Conservation (phyloP, 305 asterid species). For the Fraxinus baroniana region DNA sequence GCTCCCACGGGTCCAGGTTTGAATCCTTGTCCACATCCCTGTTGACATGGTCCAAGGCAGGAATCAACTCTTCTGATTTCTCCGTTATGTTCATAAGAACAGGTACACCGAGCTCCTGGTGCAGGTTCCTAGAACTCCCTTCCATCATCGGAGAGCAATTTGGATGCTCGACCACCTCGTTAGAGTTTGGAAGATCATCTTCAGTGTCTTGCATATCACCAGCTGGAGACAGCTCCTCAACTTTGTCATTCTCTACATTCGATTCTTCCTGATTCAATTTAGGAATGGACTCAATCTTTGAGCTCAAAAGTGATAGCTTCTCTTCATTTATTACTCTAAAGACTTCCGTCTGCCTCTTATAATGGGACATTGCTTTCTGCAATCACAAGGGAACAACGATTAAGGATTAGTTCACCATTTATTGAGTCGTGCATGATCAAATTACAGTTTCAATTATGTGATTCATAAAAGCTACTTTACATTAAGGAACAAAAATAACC, state of each 20-base stretch:
- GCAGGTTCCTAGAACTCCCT: constrained; percentile 19
- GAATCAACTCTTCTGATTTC: constrained; percentile 29
- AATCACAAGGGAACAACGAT: constrained; percentile 12
- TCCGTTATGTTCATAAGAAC: constrained; percentile 23
- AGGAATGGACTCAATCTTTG: constrained; percentile 22
- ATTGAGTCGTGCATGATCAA: neutral
- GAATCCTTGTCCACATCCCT: constrained; percentile 23
- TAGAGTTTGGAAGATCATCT: constrained; percentile 25
- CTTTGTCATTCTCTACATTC: constrained; percentile 25
- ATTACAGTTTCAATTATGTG: neutral
- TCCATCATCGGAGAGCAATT: constrained; percentile 28
- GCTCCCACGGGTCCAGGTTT: constrained; percentile 23
- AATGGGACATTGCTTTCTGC: constrained; percentile 82
- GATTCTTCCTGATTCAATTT: constrained; percentile 32
- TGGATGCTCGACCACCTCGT: constrained; percentile 29
- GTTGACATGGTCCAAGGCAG: constrained; percentile 21
- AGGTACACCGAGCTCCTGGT: constrained; percentile 34
- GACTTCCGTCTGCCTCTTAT: constrained; percentile 54
- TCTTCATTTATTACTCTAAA: constrained; percentile 28
- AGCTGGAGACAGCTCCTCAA: constrained; percentile 33
- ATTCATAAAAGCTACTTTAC: neutral
- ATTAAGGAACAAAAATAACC: neutral
- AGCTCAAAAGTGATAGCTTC: constrained; percentile 22
- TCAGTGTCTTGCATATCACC: constrained; percentile 29
- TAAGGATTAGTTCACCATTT: neutral